Base-by-base conservation (phyloP, 2,329 filamentous ascomycete species). In the Stylonectria norvegica region DNA sequence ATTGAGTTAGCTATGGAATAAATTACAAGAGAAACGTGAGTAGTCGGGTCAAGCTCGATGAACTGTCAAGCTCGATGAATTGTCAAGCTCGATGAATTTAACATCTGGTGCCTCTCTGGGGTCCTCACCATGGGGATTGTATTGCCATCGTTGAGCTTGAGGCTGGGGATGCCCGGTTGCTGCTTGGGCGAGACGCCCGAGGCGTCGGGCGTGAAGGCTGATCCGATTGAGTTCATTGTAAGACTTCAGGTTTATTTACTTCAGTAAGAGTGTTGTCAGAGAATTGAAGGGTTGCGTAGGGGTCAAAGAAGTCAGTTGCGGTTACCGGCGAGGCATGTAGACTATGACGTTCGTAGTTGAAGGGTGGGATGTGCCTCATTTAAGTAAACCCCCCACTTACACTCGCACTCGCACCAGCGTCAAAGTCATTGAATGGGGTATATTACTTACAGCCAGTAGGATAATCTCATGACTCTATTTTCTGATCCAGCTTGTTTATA, bases 121-220 rank as follows among this genome's bases (percentile, higher is more conserved):
- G n/a, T n/a, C n/a, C n/a, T n/a, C n/a, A 83, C 80, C 71, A 85
- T 74, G 9, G 86, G 86, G 38, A 90, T 86, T 42, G 79, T 75
- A 45, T 79, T 78, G 46, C 84, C 85, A 67, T 90, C 83, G 52
- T 86, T 87, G 41, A 90, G 71, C 66, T 83, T 86, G 39, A 89
- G 62, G 39, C 63, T 69, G 2, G 81, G 81, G 27, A 83, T 61
- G 36, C 63, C 17, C 5, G 30, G 16, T 7, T 18, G 30, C 30
- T 71, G 68, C 58, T 71, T 69, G 10, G 68, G 63, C n/a, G 57
- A 40, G 5, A 49, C 48, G n/a, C 64, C 66, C 32, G 64, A 64
- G 16, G 66, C 61, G 46, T 67, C 60, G 16, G 68, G 64, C 38
- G 62, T 60, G 56, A 62, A 69, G 17, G 61, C 50, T 10, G 66